These are phyloP conservation scores for Dictyostelium purpureum DNA, from an alignment of 78 protist genomes.

Conservation along the genomic window DNA sequence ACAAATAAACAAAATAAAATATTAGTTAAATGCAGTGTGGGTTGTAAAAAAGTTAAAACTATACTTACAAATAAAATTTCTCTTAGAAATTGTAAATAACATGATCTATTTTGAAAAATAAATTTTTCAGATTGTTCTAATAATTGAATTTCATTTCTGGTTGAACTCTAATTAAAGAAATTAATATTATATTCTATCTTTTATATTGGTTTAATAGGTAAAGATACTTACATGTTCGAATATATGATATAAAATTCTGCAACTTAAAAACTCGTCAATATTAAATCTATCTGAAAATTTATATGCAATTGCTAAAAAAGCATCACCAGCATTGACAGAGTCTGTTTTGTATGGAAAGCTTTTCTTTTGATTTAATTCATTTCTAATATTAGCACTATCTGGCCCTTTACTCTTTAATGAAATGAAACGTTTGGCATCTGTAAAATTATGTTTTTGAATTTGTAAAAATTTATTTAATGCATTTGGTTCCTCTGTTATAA, in stretches of 20 bases:
- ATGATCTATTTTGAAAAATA: slow-evolving; percentile 54
- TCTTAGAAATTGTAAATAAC: slow-evolving; percentile 33
- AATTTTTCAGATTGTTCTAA: slow-evolving; percentile 14
- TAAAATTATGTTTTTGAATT: background rate
- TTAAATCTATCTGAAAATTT: slow-evolving; percentile 26
- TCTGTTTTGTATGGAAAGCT: background rate
- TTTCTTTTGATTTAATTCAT: background rate
- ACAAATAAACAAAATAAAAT: background rate
- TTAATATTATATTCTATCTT: background rate
- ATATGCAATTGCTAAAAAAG: slow-evolving; percentile 17
- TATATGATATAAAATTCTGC: slow-evolving; percentile 11
- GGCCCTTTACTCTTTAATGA: background rate
- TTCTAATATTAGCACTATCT: background rate
- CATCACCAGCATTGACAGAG: background rate
- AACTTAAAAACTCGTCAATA: slow-evolving; percentile 61
- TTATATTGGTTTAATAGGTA: background rate
- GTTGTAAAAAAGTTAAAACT: too few relatives aligned
- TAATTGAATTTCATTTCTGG: slow-evolving; percentile 3
- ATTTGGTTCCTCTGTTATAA: slow-evolving; percentile 5
- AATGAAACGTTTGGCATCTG: background rate
- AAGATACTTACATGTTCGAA: slow-evolving; percentile 19
- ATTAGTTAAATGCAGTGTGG: background rate
- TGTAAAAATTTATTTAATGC: background rate
- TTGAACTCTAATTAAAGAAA: background rate
- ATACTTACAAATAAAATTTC: slow-evolving; percentile 43